Evolutionary conservation across 805 yeast species (phyloP).

Genomic region (Ogataea methanolica): DNA sequence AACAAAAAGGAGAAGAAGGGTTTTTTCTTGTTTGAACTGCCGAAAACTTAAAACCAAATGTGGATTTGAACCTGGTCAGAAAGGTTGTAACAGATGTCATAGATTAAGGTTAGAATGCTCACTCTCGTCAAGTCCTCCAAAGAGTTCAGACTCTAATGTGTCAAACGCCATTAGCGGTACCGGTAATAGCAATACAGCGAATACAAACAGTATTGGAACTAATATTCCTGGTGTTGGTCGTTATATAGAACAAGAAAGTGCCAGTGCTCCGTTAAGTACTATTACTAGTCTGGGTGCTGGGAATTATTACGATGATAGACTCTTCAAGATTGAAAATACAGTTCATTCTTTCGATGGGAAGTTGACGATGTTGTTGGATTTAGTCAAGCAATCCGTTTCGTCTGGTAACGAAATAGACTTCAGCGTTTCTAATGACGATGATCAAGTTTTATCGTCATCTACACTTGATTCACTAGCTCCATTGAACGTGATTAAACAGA

Average conservation of each 20-base stretch:
- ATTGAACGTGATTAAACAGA: conserved; percentile 25
- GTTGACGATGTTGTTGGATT: conserved; percentile 11
- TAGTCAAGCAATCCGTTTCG: conserved; percentile 12
- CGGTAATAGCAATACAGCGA: not conserved
- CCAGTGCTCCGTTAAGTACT: not conserved
- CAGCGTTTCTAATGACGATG: conserved; percentile 7
- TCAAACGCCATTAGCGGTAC: no score
- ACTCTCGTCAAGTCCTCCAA: conserved; percentile 22
- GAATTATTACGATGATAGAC: conserved; percentile 6
- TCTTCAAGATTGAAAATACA: conserved; percentile 10
- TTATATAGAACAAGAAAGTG: not conserved
- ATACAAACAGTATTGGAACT: not conserved
- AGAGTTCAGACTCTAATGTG: not conserved
- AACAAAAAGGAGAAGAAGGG: conserved; percentile 20
- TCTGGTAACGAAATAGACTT: conserved; percentile 11
- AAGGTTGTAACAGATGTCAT: conserved; percentile 49
- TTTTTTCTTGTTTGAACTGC: conserved; percentile 45
- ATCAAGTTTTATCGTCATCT: conserved; percentile 5
- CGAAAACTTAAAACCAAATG: conserved; percentile 56
- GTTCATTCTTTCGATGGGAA: conserved; percentile 15
- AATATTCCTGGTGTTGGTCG: not conserved
- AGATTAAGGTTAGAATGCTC: conserved; percentile 46
- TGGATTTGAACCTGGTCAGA: conserved; percentile 39
- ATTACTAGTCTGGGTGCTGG: not conserved
- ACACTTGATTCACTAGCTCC: conserved; percentile 26